Conservation (phyloP, 345 rosid genomes). For the Syzygium grande region DNA sequence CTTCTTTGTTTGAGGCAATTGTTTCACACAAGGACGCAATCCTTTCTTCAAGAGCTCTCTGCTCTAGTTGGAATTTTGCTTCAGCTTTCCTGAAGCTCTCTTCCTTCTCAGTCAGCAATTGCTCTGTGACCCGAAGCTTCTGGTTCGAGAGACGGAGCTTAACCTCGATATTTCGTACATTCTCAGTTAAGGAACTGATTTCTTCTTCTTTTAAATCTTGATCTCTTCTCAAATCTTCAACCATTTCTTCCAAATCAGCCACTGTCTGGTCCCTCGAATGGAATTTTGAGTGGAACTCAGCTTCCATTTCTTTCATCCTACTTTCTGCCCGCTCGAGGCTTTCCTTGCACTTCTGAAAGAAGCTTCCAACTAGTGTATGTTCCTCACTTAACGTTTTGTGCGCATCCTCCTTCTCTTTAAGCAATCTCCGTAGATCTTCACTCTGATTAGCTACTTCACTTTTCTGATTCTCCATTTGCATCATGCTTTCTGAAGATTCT, state of each 20-base stretch:
- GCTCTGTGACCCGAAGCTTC: conserved; percentile 87
- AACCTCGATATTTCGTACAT: conserved; percentile 57
- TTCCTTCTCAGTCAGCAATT: conserved; percentile 68
- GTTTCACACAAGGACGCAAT: conserved; percentile 18
- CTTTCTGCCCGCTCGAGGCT: conserved; percentile 34
- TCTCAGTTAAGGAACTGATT: conserved; percentile 35
- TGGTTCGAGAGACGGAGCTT: conserved; percentile 87
- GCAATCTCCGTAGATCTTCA: conserved; percentile 36
- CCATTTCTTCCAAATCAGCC: conserved; percentile 40
- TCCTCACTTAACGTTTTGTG: conserved; percentile 43
- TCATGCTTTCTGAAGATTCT: conserved; percentile 30
- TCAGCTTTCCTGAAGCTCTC: conserved; percentile 52
- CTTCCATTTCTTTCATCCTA: conserved; percentile 33
- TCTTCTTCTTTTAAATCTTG: conserved; percentile 84
- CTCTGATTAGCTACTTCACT: conserved; percentile 21
- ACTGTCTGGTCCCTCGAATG: conserved; percentile 33
- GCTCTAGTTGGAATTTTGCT: conserved; percentile 56
- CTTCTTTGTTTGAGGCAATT: conserved; percentile 12
- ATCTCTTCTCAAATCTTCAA: conserved; percentile 60
- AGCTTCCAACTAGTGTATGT: conserved; percentile 24
- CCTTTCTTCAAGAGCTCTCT: conserved; percentile 47
- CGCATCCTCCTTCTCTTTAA: conserved; percentile 32
- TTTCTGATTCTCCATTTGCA: conserved; percentile 30
- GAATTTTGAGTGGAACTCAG: conserved; percentile 25
- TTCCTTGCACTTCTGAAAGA: conserved; percentile 29